Evolutionary conservation across 331 rosid genomes (phyloP).

Genomic region (Dryas integrifolia): DNA sequence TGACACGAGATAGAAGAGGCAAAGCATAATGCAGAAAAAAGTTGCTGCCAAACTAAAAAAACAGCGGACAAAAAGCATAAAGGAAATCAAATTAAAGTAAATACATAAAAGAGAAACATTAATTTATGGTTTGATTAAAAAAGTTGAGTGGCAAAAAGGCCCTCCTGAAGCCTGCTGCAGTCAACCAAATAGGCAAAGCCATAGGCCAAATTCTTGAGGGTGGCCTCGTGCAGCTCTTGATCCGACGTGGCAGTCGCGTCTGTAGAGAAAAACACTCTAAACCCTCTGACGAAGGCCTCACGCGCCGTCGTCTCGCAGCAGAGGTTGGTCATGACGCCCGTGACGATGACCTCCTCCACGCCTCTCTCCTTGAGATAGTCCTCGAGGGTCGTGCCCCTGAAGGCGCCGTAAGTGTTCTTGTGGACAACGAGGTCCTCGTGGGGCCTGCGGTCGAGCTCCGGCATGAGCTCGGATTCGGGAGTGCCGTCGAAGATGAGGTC

Average conservation of each 20-base stretch:
- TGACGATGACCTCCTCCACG: slow-evolving; percentile 63
- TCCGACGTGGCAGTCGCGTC: slow-evolving; percentile 60
- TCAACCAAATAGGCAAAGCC: slow-evolving; percentile 67
- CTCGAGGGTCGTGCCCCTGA: slow-evolving; percentile 47
- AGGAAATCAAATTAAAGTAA: no score
- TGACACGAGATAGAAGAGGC: no score
- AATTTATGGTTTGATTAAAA: background rate
- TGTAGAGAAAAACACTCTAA: slow-evolving; percentile 61
- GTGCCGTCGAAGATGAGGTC: slow-evolving; percentile 55
- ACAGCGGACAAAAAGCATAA: no score
- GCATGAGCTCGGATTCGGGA: slow-evolving; percentile 42
- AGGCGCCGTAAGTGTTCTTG: slow-evolving; percentile 63
- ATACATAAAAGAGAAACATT: background rate
- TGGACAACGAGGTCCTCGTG: slow-evolving; percentile 40
- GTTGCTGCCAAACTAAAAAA: no score
- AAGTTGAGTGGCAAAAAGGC: background rate
- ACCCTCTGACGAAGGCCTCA: slow-evolving; percentile 58
- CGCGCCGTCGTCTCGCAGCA: slow-evolving; percentile 86
- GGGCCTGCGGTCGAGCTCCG: slow-evolving; percentile 26
- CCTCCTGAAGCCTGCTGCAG: slow-evolving; percentile 39
- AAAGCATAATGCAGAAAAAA: no score
- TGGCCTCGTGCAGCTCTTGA: slow-evolving; percentile 56
- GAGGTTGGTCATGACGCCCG: slow-evolving; percentile 64
- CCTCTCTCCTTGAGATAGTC: slow-evolving; percentile 48
- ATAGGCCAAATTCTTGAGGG: slow-evolving; percentile 66